Base-by-base conservation (phyloP, 805 yeast genomes). In the Ogataea methanolica region DNA sequence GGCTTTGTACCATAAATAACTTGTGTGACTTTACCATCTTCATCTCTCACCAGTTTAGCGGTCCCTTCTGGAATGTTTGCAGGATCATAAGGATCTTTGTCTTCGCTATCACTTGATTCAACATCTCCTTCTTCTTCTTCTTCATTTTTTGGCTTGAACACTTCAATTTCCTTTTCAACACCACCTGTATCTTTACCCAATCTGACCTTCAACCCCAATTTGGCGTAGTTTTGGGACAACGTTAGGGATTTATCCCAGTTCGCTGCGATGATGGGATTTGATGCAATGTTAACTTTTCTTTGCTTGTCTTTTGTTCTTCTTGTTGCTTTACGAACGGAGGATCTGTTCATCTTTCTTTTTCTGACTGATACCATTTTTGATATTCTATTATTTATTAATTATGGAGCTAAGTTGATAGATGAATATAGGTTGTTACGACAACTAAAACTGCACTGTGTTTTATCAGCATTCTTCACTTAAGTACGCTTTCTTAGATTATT, bases 231-330 rank as follows among this genome's bases (percentile, higher is more conserved):
- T 63, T 94, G 98, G 44, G 81, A 75, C 50, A 91, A 70, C 0
- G 98, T 91, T 47, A 84, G 73, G 12, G 78, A 76, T 49, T 82
- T 78, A 67, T 94, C 96, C 99, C 99, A 94, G 65, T 90, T 78
- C 33, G 81, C 87, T 5, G 89, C 95, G 52, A 94, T 86, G 52
- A 94, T 79, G 2, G 96, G 87, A 61, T 89, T 88, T 0, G 87
- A 74, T 42, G 75, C 74, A 33, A 87, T 79, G 51, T 81, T 81
- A 49, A 83, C 71, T 55, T 83, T 75, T 62, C 85, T 78, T 57
- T 82, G 83, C 58, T 78, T 81, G 60, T 86, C 91, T 63, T 88
- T 88, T 42, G 63, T 65, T 54, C 82, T 75, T 65, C 94, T 78
- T 31, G 94, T 80, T 56, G 77, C 80, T 68, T 86, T 88, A 56